A percentile compares a stretch with the other conserved stretches of the same genome.
Conservation (phyloP, 768 basidiomycete species). For the Pleurotus ostreatus region DNA sequence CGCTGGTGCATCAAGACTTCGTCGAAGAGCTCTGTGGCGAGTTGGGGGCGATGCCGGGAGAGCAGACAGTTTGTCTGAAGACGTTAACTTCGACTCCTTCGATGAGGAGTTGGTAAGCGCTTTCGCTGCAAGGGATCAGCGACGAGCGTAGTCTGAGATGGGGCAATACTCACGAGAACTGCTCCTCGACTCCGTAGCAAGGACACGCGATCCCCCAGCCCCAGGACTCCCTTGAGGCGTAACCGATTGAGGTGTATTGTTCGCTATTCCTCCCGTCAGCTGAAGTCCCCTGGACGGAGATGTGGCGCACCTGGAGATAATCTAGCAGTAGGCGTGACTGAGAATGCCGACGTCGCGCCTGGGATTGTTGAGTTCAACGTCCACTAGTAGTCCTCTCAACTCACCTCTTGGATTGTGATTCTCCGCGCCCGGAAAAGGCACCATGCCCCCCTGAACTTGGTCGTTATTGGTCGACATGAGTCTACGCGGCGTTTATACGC, state of each 20-base stretch:
- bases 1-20: slow-evolving; percentile 36
- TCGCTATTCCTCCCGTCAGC: not conserved
- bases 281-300: not conserved
- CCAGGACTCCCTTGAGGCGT: not conserved
- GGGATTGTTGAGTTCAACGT: not conserved
- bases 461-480: not conserved
- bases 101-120: slow-evolving; percentile 24
- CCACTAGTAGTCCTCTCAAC: too few species aligned
- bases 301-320: not conserved
- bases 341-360: not conserved
- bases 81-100: slow-evolving; percentile 39
- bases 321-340: not conserved
- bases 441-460: not conserved
- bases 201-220: not conserved
- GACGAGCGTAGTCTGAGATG: not conserved
- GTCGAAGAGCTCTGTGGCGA: slow-evolving; percentile 26
- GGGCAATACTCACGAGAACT: not conserved
- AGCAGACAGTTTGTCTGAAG: slow-evolving; percentile 42
- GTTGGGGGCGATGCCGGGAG: slow-evolving; percentile 30
- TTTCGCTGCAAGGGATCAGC: not conserved
- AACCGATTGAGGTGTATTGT: not conserved
- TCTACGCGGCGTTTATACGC: slow-evolving; percentile 4
- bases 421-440: not conserved
- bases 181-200: not conserved
- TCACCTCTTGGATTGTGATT: too few species aligned